Percentiles rank a stretch among this genome's conserved stretches.
These are phyloP conservation scores for Naegleria gruberi DNA, from an alignment of 208 protist genomes.

Conservation along the genomic window DNA sequence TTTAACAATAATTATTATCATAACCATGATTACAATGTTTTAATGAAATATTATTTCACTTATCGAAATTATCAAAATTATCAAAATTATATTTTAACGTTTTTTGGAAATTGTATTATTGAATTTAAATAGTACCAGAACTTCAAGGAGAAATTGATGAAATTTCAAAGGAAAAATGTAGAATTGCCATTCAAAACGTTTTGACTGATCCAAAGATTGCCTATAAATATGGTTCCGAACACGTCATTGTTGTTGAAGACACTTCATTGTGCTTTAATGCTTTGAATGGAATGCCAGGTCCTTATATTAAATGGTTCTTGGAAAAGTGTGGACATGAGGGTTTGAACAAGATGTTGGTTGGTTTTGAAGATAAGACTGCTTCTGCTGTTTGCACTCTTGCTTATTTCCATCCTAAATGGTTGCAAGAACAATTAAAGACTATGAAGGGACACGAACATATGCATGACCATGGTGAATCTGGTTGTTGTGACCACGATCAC, in stretches of 20 bases:
- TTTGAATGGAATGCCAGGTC: conserved; percentile 84
- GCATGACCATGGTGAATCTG: not conserved
- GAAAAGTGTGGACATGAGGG: conserved; percentile 72
- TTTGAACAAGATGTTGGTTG: conserved; percentile 77
- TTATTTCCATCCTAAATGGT: conserved; percentile 29
- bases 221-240: conserved; percentile 8
- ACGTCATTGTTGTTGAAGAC: conserved; percentile 84
- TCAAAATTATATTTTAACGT: no score
- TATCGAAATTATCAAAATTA: no score
- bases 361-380: conserved; percentile 72
- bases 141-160: conserved; percentile 79
- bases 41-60: no score
- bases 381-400: conserved; percentile 69
- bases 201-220: not conserved
- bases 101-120: no score
- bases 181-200: conserved; percentile 60
- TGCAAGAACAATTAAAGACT: not conserved
- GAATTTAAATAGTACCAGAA: conserved; percentile 68
- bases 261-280: conserved; percentile 93
- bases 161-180: conserved; percentile 82
- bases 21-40: no score
- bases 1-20: no score
- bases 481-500: not conserved
- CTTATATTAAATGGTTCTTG: conserved; percentile 98
- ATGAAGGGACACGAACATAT: not conserved